A percentile compares a stretch with the other conserved stretches of the same genome.
Evolutionary conservation across 2,329 filamentous ascomycete species (phyloP).

Genomic region (Fusarium compactum): DNA sequence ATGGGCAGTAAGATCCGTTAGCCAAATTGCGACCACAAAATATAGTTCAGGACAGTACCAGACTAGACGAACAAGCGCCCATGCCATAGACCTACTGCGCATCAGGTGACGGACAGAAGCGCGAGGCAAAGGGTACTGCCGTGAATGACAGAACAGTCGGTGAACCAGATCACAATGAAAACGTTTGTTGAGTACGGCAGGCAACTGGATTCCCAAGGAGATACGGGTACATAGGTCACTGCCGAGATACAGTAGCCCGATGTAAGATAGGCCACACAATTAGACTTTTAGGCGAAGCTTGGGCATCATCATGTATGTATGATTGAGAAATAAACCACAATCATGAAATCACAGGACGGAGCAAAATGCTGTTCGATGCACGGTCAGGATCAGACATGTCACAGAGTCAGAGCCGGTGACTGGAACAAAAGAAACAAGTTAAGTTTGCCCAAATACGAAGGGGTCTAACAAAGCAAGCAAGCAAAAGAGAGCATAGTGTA

Average conservation of each 20-base stretch:
- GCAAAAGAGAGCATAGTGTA: constrained; percentile 7
- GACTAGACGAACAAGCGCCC: constrained; percentile 26
- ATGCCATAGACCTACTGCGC: background rate
- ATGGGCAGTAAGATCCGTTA: constrained; percentile 3
- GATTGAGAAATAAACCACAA: constrained; percentile 10
- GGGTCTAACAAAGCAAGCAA: background rate
- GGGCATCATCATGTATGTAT: background rate
- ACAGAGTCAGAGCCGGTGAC: background rate
- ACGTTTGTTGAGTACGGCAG: constrained; percentile 13
- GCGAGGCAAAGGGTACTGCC: constrained; percentile 10
- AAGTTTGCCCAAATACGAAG: background rate
- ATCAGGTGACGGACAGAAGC: constrained; percentile 21
- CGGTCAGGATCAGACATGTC: background rate
- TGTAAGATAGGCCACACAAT: constrained; percentile 8
- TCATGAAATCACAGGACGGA: constrained; percentile 3
- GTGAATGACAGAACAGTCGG: constrained; percentile 24
- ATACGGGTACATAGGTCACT: constrained; percentile 9
- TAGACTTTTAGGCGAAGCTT: constrained; percentile 45
- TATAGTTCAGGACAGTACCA: constrained; percentile 29
- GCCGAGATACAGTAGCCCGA: background rate
- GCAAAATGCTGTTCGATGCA: background rate
- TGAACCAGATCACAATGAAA: constrained; percentile 3
- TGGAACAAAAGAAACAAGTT: background rate
- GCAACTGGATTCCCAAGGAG: background rate
- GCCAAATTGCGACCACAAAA: constrained; percentile 17